Percentiles rank a stretch among this genome's conserved stretches.
These are phyloP conservation scores for Chlorella variabilis DNA, from an alignment of 163 green algal species.

Conservation along the genomic window DNA sequence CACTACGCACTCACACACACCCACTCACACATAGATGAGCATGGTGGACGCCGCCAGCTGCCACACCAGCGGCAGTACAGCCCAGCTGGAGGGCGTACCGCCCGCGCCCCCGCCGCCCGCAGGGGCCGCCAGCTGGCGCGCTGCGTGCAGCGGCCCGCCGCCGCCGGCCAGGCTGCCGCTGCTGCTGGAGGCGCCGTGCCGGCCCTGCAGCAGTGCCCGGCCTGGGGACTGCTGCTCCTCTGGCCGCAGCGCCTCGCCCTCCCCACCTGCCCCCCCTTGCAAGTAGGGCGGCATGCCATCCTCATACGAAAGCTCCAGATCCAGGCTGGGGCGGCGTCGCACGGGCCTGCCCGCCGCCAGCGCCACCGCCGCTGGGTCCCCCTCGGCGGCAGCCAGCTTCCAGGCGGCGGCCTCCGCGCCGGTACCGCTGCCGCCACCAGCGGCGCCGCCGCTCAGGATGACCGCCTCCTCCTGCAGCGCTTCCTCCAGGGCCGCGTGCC, in stretches of 20 bases:
- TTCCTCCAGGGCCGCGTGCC: background rate
- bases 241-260: too few relatives aligned
- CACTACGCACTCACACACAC: too few relatives aligned
- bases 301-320: constrained; percentile 28
- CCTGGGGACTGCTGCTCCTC: background rate
- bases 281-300: background rate
- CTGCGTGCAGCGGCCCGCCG: background rate
- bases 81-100: background rate
- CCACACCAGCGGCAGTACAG: constrained; percentile 3
- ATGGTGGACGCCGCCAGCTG: background rate
- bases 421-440: background rate
- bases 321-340: too few relatives aligned
- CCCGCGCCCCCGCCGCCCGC: background rate
- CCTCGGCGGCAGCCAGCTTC: background rate
- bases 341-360: too few relatives aligned
- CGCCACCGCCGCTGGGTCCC: too few relatives aligned
- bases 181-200: background rate
- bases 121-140: background rate
- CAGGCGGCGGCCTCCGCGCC: background rate
- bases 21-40: constrained; percentile 18
- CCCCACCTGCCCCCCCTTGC: too few relatives aligned
- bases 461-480: background rate
- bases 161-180: background rate
- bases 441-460: too few relatives aligned
- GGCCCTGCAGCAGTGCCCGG: background rate